Percentiles rank a stretch among this genome's conserved stretches.
These are phyloP conservation scores for Somion occarium DNA, from an alignment of 1,284 basidiomycete genomes.

Conservation along the genomic window DNA sequence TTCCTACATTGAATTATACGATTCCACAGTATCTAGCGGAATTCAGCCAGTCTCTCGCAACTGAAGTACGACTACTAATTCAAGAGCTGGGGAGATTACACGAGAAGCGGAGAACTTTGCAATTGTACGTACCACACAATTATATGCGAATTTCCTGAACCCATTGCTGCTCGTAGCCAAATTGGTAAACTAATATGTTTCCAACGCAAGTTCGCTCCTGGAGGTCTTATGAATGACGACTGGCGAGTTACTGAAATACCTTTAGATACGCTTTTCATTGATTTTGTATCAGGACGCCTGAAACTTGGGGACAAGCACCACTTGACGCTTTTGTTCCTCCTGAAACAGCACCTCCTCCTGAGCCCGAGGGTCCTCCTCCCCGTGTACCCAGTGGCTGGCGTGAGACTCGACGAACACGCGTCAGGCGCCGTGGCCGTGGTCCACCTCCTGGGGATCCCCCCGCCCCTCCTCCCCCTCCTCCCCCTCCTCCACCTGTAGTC, in stretches of 20 bases:
- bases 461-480: not conserved
- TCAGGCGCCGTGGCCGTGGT: not conserved
- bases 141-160: too few species aligned
- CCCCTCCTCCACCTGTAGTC: not conserved
- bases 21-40: not conserved
- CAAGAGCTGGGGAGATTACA: not conserved
- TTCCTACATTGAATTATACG: too few species aligned
- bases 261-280: not conserved
- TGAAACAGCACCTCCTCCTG: not conserved
- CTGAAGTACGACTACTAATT: not conserved
- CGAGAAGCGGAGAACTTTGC: not conserved
- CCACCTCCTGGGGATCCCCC: not conserved
- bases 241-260: not conserved
- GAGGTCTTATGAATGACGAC: not conserved
- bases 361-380: not conserved
- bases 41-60: not conserved
- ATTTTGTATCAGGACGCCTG: not conserved
- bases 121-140: not conserved
- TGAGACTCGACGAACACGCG: not conserved
- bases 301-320: not conserved
- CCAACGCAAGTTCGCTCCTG: not conserved
- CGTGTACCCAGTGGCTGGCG: not conserved
- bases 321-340: not conserved
- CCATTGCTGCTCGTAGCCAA: not conserved
- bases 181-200: not conserved